Base-by-base conservation (phyloP, 306 rosid genomes). In the Adenanthera pavonina region DNA sequence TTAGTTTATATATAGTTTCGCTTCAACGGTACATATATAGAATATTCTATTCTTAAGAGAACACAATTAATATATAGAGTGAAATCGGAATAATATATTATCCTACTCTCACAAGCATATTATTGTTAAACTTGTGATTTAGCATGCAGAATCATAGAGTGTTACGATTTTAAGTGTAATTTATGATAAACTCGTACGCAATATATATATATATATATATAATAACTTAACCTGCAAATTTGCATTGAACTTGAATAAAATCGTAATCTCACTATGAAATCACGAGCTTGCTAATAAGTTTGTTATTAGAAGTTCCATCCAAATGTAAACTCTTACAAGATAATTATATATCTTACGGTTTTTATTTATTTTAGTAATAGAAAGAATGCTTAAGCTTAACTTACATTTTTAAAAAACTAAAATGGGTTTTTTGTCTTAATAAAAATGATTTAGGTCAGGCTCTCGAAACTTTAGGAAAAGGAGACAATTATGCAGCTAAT, bases 401-500 rank as follows among this genome's bases (percentile, higher is more conserved):
- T 25, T 5, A 38, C 41, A 38, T 38, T 38, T 57, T 57, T 57
- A 6, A 57, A 30, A 25, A 30, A 30, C 40, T 12, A 60, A 11
- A 20, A 25, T 60, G 17, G 40, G 13, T 7, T 60, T 4, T 60
- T 60, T 3, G 1, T 41, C 41, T 38, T 2, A 38, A 38, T 25
- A 25, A 38, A 38, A 38, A 38, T 38, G 3, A 38, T 38, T 38
- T 38, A 38, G 36, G 5, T 3, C 64, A 8, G 19, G 4, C 12
- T 25, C 30, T 25, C 30, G 30, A 25, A 25, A 25, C 30, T 25
- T 25, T 17, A 60, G 69, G n/a, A 15, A 62, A 40, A 12, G 6
- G 30, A 48, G 82, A 83, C 47, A 54, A 75, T 8, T 61, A 44
- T 33, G 62, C n/a, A 48, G 82, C 44, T 69, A 43, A 16, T n/a